These are phyloP conservation scores for Acacia confusa DNA, from an alignment of 306 rosid species.

Conservation along the genomic window DNA sequence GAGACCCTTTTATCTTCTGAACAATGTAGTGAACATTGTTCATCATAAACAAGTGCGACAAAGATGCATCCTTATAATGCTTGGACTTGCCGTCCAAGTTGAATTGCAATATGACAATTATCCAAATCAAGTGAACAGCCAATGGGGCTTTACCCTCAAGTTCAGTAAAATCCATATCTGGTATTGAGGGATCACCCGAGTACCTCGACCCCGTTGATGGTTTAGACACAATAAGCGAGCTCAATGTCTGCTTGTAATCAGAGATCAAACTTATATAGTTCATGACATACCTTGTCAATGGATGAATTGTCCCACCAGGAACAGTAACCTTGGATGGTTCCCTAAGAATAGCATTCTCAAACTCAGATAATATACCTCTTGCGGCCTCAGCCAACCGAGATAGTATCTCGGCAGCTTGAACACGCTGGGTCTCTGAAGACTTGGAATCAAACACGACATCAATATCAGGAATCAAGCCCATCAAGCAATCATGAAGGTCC, in stretches of 20 bases:
- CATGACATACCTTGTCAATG: constrained; percentile 97
- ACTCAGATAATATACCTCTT: constrained; percentile 88
- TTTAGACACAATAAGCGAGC: constrained; percentile 85
- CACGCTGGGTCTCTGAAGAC: constrained; percentile 74
- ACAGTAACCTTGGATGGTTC: constrained; percentile 91
- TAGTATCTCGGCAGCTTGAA: constrained; percentile 91
- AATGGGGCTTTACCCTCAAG: constrained; percentile 77
- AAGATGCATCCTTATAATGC: constrained; percentile 79
- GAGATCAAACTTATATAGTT: constrained; percentile 90
- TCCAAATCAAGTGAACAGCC: constrained; percentile 96
- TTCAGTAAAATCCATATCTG: constrained; percentile 89
- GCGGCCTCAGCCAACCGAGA: constrained; percentile 95
- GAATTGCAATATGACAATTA: constrained; percentile 83
- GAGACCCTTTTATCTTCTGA: constrained; percentile 84
- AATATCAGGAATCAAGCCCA: constrained; percentile 86
- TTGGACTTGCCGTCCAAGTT: constrained; percentile 91
- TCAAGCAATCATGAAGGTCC: constrained; percentile 84
- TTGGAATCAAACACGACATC: constrained; percentile 86
- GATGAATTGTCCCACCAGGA: constrained; percentile 97
- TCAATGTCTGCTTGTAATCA: constrained; percentile 79
- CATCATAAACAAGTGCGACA: constrained; percentile 84
- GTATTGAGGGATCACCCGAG: constrained; percentile 77
- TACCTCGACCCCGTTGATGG: constrained; percentile 84
- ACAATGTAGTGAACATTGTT: constrained; percentile 98
- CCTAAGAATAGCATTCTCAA: constrained; percentile 86